phyloP scores from a whole-genome alignment of 2,329 filamentous ascomycete genomes.

The Fusarium euwallaceae region DNA sequence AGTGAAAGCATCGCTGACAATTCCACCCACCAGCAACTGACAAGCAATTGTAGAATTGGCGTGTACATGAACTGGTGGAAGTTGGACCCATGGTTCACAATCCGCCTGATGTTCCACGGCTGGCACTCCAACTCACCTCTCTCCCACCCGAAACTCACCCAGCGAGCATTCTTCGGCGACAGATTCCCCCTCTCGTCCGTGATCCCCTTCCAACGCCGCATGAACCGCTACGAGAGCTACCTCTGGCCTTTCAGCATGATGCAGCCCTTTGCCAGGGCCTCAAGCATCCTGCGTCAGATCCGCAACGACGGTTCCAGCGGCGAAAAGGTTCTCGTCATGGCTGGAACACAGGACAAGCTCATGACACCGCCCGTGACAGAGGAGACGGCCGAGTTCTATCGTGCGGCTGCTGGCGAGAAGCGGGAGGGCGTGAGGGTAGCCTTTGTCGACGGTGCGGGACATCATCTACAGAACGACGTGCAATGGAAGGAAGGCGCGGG shows the following conservation, averaged over 20 bases:
- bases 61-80: constrained; percentile 62
- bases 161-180: constrained; percentile 64
- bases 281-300: constrained; percentile 56
- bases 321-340: constrained; percentile 55
- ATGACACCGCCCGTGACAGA: constrained; percentile 55
- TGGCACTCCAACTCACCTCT: constrained; percentile 66
- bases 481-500: constrained; percentile 61
- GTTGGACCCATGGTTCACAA: constrained; percentile 62
- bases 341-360: constrained; percentile 56
- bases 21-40: constrained; percentile 5
- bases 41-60: constrained; percentile 51
- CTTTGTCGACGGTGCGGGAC: constrained; percentile 60
- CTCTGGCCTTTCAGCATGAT: constrained; percentile 65
- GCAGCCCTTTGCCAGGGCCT: constrained; percentile 56
- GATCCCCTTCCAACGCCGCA: constrained; percentile 56
- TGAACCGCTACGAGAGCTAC: constrained; percentile 65
- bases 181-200: constrained; percentile 57
- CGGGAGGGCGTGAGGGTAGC: constrained; percentile 55
- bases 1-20: constrained; percentile 14
- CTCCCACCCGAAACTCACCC: constrained; percentile 62
- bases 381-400: constrained; percentile 52
- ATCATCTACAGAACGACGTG: constrained; percentile 67
- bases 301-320: constrained; percentile 32
- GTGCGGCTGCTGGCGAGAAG: constrained; percentile 21
- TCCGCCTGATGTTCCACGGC: constrained; percentile 61